phyloP scores from a whole-genome alignment of 768 basidiomycete genomes.

The Termitomyces sp. region DNA sequence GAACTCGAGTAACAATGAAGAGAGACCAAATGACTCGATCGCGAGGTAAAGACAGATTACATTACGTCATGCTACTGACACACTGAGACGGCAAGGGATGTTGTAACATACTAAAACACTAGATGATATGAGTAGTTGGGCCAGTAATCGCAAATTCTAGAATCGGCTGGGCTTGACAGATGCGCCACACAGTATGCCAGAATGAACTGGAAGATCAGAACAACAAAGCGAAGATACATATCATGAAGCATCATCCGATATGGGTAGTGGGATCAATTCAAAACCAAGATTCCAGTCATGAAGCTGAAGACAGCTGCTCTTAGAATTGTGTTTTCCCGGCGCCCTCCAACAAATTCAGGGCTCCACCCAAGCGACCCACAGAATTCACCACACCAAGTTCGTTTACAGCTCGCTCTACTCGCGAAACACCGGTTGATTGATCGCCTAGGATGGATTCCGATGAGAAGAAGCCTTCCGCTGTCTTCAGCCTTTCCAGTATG shows the following conservation, averaged over 20 bases:
- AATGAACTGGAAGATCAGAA: neutral
- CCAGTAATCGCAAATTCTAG: too few relatives aligned
- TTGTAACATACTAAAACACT: neutral
- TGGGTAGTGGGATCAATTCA: neutral
- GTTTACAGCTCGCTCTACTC: slow-evolving; percentile 42
- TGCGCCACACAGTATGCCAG: neutral
- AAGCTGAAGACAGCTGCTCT: neutral
- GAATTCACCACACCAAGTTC: slow-evolving; percentile 20
- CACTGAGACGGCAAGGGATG: neutral
- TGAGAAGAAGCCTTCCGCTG: slow-evolving; percentile 41
- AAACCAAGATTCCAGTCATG: neutral
- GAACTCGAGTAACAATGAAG: neutral
- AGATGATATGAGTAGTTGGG: neutral
- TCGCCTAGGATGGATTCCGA: slow-evolving; percentile 11
- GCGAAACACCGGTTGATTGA: slow-evolving; percentile 28
- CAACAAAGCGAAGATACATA: neutral
- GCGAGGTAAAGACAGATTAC: neutral
- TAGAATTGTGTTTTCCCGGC: slow-evolving; percentile 21
- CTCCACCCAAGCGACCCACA: slow-evolving; percentile 25
- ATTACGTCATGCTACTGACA: neutral
- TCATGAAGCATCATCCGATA: neutral
- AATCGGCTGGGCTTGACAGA: too few relatives aligned
- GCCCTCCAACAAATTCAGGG: slow-evolving; percentile 43
- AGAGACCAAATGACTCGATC: too few relatives aligned
- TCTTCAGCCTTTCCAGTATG: slow-evolving; percentile 48